Conservation (phyloP, 1,284 basidiomycete species). For the Singerocomus rubriflavus region DNA sequence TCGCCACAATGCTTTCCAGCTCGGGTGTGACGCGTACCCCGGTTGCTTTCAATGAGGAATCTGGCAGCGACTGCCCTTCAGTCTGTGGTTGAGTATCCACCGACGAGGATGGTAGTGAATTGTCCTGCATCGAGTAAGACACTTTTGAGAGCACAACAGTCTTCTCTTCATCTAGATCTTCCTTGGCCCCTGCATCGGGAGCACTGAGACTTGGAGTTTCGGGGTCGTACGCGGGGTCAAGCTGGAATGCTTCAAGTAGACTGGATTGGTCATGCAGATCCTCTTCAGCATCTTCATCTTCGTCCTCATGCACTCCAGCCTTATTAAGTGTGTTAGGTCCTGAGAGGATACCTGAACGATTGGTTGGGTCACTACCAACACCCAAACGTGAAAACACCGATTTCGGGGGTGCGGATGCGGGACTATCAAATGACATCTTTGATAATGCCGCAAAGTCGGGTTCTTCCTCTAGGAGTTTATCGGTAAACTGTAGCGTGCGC, state of each 20-base stretch:
- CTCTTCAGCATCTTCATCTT: constrained; percentile 3
- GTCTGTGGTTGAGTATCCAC: constrained; percentile 6
- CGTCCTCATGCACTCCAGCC: background rate
- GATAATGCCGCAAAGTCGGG: constrained; percentile 54
- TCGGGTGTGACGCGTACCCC: constrained; percentile 50
- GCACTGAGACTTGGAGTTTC: constrained; percentile 1
- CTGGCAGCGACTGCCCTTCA: constrained; percentile 8
- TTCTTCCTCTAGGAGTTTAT: constrained; percentile 62
- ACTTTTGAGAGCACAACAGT: constrained; percentile 32
- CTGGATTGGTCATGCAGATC: constrained; percentile 13
- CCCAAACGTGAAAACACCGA: constrained; percentile 30
- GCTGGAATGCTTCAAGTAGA: constrained; percentile 8
- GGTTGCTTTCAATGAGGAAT: constrained; percentile 21
- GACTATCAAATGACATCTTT: constrained; percentile 50
- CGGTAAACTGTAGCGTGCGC: constrained; percentile 57
- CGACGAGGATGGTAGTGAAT: constrained; percentile 5
- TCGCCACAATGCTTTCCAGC: constrained; percentile 58
- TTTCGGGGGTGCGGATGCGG: constrained; percentile 35
- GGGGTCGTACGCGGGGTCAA: constrained; percentile 5
- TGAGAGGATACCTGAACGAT: constrained; percentile 2
- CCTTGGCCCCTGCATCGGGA: constrained; percentile 17
- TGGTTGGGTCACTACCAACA: constrained; percentile 10
- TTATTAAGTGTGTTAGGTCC: constrained; percentile 10
- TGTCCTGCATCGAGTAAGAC: constrained; percentile 10
- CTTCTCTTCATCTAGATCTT: constrained; percentile 27